Base-by-base conservation (phyloP, 2,329 filamentous ascomycete genomes). In the Diaporthe amygdali region DNA sequence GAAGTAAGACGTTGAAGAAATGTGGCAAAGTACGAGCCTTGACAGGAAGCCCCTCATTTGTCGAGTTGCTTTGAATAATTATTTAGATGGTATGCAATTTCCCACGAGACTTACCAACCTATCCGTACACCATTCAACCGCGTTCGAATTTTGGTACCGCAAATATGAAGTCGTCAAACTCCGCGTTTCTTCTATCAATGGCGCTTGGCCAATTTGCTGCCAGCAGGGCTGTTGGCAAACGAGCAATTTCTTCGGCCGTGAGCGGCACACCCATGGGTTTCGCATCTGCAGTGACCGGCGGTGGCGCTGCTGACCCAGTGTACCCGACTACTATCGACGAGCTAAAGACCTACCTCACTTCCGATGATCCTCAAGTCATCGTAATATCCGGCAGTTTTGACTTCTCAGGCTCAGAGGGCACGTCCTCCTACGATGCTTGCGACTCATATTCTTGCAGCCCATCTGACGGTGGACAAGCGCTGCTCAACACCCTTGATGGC, bases 301-400 rank as follows among this genome's bases (percentile, higher is more conserved):
- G 90, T 76, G 89, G 89, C 64, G 83, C 75, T 70, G 88, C 87
- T 20, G 79, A 82, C 8, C 79, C 87, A 37, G 87, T 87, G 17
- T 87, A 88, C 75, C 89, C 89, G 14, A 82, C 78, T 20, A 86
- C 83, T 51, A 89, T 79, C 52, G 83, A 81, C 30, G 84, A 92
- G 84, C 86, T 92, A 59, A 86, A 87, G 78, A 84, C 81, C 37
- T 91, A 90, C 81, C 85, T 92, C 9, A 82, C 82, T 5, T 88
- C 90, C 77, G 80, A 79, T 66, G 78, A 82, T 14, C 75, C 89
- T 12, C 85, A 88, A 30, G 86, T 87, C 72, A 91, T 92, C 74
- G 84, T 91, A 67, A 82, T 92, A 37, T 84, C 85, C 77, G 87
- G 89, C 77, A 84, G 82, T 51, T 85, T 86, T 75, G 85, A 89